A percentile compares a stretch with the other conserved stretches of the same genome.
These are phyloP conservation scores for Pholiota adiposa DNA, from an alignment of 1,284 basidiomycete genomes.

Conservation along the genomic window DNA sequence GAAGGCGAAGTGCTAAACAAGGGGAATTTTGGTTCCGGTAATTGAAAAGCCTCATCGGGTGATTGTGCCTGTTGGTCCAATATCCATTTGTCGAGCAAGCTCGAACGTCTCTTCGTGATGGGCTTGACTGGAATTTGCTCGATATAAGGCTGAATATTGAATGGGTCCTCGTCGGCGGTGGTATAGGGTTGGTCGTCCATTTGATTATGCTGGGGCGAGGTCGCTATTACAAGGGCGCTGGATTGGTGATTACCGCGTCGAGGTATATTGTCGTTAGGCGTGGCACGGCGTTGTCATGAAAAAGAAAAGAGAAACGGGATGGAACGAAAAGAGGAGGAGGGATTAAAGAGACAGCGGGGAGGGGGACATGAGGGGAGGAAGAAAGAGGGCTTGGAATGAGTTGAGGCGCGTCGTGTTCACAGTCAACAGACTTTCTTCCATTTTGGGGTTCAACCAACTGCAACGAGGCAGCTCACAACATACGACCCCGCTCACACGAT, in stretches of 20 bases:
- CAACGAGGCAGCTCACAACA: conserved; percentile 36
- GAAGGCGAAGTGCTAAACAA: conserved; percentile 33
- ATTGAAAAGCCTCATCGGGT: conserved; percentile 7
- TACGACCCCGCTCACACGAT: conserved; percentile 9
- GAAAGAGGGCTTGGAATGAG: conserved; percentile 11
- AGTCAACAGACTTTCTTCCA: conserved; percentile 27
- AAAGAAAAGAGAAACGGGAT: conserved; percentile 8
- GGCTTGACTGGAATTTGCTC: conserved; percentile 24
- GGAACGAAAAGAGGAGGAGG: conserved; percentile 1
- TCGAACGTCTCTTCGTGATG: conserved; percentile 50
- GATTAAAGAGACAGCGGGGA: conserved; percentile 10
- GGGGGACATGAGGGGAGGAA: conserved; percentile 22
- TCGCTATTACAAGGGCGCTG: background rate
- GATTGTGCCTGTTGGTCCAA: conserved; percentile 54
- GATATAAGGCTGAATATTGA: conserved; percentile 40
- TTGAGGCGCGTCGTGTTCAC: conserved; percentile 24
- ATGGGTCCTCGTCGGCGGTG: conserved; percentile 52
- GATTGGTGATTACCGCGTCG: background rate
- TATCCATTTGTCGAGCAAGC: conserved; percentile 71
- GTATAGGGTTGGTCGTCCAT: conserved; percentile 49
- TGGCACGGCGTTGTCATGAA: conserved; percentile 18
- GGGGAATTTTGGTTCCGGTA: conserved; percentile 24
- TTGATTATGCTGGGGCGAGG: conserved; percentile 1
- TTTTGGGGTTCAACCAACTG: conserved; percentile 34
- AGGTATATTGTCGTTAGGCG: conserved; percentile 7